Evolutionary conservation across 345 rosid species (phyloP).

Genomic region (Pugionium cornutum): DNA sequence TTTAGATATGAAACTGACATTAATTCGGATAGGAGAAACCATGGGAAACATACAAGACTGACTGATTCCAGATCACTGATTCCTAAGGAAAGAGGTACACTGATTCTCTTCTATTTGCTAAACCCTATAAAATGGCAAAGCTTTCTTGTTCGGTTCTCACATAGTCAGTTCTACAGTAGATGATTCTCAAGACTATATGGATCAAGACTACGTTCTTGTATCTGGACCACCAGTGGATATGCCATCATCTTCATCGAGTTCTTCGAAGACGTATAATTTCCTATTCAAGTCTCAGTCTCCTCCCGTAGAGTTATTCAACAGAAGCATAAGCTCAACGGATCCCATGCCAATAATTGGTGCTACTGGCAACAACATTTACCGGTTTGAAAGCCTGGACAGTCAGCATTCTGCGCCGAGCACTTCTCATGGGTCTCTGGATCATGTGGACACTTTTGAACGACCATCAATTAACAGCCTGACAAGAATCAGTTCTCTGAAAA

Average conservation of each 20-base stretch:
- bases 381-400: slow-evolving; percentile 63
- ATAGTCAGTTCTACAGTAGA: slow-evolving; percentile 41
- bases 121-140: slow-evolving; percentile 4
- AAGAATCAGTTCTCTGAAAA: slow-evolving; percentile 78
- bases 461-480: slow-evolving; percentile 67
- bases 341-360: slow-evolving; percentile 68
- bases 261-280: slow-evolving; percentile 54
- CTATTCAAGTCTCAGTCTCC: slow-evolving; percentile 57
- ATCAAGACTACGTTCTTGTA: slow-evolving; percentile 91
- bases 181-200: slow-evolving; percentile 75
- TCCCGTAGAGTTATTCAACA: slow-evolving; percentile 40
- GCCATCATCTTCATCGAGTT: slow-evolving; percentile 56
- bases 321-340: slow-evolving; percentile 48
- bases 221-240: slow-evolving; percentile 82
- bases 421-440: slow-evolving; percentile 73
- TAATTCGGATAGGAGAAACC: slow-evolving; percentile 44
- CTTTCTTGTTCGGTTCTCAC: slow-evolving; percentile 19
- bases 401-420: slow-evolving; percentile 59
- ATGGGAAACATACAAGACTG: slow-evolving; percentile 49
- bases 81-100: slow-evolving; percentile 60
- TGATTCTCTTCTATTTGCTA: slow-evolving; percentile 10
- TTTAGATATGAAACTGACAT: slow-evolving; percentile 45
- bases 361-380: slow-evolving; percentile 40
- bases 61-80: slow-evolving; percentile 51
- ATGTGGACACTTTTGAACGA: slow-evolving; percentile 65